Evolutionary conservation across 1,284 basidiomycete species (phyloP).

Genomic region (Wolfiporia cocos): DNA sequence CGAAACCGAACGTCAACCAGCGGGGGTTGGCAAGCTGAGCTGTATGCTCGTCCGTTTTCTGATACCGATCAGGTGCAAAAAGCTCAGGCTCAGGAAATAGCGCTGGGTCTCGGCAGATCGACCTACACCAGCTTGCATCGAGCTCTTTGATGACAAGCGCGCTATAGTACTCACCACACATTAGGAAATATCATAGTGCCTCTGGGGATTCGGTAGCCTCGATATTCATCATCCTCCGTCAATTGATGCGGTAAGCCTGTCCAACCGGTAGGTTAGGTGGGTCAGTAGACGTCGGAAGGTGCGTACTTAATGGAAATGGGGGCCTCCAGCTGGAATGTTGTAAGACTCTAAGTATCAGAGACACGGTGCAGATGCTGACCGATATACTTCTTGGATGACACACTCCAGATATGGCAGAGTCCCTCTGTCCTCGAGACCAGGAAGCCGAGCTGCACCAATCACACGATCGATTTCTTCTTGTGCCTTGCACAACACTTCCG

Average conservation of each 20-base stretch:
- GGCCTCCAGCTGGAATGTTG: slow-evolving; percentile 15
- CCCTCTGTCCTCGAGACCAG: slow-evolving; percentile 40
- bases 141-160: not conserved
- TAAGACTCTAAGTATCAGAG: not conserved
- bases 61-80: slow-evolving; percentile 2
- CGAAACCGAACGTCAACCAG: slow-evolving; percentile 1
- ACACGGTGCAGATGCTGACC: slow-evolving; percentile 24
- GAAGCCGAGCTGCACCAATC: slow-evolving; percentile 38
- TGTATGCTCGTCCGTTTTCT: not conserved
- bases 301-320: slow-evolving; percentile 18
- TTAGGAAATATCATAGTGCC: slow-evolving; percentile 41
- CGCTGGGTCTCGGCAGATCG: not conserved
- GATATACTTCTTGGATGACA: slow-evolving; percentile 41
- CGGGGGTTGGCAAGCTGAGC: not conserved
- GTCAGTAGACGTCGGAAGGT: not conserved
- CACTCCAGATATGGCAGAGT: slow-evolving; percentile 48
- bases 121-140: not conserved
- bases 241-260: slow-evolving; percentile 43
- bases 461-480: slow-evolving; percentile 50
- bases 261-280: not conserved
- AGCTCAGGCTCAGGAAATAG: slow-evolving; percentile 1
- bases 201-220: slow-evolving; percentile 38
- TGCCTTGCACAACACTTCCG: slow-evolving; percentile 40
- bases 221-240: slow-evolving; percentile 45
- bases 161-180: slow-evolving; percentile 30